Percentiles rank a stretch among this genome's conserved stretches.
phyloP scores from a whole-genome alignment of 2,329 filamentous ascomycete species.

The Cytospora mali region DNA sequence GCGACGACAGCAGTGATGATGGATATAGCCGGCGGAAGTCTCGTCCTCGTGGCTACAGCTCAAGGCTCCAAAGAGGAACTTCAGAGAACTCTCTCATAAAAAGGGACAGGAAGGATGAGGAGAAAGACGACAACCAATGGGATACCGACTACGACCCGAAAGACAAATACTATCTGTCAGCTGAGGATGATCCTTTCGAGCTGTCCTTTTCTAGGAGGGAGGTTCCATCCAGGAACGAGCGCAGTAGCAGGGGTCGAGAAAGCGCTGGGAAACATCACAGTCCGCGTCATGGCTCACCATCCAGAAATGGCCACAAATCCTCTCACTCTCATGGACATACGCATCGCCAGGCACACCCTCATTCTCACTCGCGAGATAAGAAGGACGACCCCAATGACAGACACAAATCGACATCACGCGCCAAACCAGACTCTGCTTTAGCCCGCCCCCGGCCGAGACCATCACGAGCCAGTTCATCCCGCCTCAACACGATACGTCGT shows the following conservation, averaged over 20 bases:
- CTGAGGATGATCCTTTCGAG: slow-evolving; percentile 24
- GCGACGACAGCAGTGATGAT: slow-evolving; percentile 23
- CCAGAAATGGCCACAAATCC: slow-evolving; percentile 1
- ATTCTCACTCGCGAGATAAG: slow-evolving; percentile 6
- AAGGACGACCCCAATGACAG: slow-evolving; percentile 1
- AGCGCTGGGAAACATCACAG: slow-evolving; percentile 11
- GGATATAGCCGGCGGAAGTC: slow-evolving; percentile 3
- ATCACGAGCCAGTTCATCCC: slow-evolving; percentile 24
- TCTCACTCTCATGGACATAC: slow-evolving; percentile 11
- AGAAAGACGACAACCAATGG: slow-evolving; percentile 15
- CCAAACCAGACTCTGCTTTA: neutral
- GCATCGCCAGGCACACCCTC: slow-evolving; percentile 1
- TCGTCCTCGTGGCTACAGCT: slow-evolving; percentile 12
- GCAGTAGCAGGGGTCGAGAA: neutral
- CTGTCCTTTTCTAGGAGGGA: slow-evolving; percentile 5
- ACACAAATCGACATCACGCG: slow-evolving; percentile 11
- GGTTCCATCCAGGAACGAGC: neutral
- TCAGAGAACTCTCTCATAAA: slow-evolving; percentile 25
- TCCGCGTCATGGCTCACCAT: slow-evolving; percentile 5
- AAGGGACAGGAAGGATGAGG: slow-evolving; percentile 6
- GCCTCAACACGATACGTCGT: slow-evolving; percentile 15
- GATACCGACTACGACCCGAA: slow-evolving; percentile 30
- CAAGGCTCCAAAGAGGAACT: slow-evolving; percentile 12
- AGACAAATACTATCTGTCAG: slow-evolving; percentile 31
- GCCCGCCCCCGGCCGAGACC: slow-evolving; percentile 21